Evolutionary conservation across 2,329 filamentous ascomycete species (phyloP), one percentile per base, ranked within the genome.

Genomic region (Aspergillus puulaauensis): DNA sequence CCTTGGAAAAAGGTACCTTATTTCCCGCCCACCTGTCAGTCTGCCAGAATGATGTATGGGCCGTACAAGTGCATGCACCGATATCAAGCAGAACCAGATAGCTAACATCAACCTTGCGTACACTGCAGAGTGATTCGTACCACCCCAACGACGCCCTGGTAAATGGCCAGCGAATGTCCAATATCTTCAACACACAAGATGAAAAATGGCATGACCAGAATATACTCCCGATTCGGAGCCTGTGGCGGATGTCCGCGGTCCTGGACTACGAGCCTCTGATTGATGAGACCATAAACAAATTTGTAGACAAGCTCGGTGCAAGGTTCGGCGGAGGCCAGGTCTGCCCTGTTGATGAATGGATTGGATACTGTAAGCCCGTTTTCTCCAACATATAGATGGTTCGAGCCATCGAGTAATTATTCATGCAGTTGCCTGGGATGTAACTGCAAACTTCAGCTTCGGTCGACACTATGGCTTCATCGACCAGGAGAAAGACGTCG

Each of bases 171-270:
- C 64, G 67, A 19, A 44, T 69, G 7, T 64, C 62, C 21, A 70
- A 68, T 21, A 54, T 69, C 14, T 69, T 69, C 52, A 67, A 64
- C 19, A 56, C 61, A 4, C 65, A 66, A 44, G 66, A 70, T 57
- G 66, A 70, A 39, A 52, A 68, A 12, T 67, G 66, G 64, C 68
- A 70, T 49, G 59, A 61, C 33, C 54, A 63, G 11, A 64, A 67
- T 8, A 68, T 68, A 19, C 61, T 61, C 8, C 64, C 66, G 2
- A 65, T 69, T 44, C 61, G 63, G 14, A 51, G 60, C 40, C 56
- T 68, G 3, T 69, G 63, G 61, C 60, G 56, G 12, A 69, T 70
- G 67, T 68, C 64, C 41, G 67, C 67, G 44, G 65, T 68, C 15
- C 52, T 68, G 2, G 62, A 69, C 50, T 65, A 66, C 39, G 67